phyloP scores from a whole-genome alignment of 164 flowering plant species.

The Magnolia changhungtana region DNA sequence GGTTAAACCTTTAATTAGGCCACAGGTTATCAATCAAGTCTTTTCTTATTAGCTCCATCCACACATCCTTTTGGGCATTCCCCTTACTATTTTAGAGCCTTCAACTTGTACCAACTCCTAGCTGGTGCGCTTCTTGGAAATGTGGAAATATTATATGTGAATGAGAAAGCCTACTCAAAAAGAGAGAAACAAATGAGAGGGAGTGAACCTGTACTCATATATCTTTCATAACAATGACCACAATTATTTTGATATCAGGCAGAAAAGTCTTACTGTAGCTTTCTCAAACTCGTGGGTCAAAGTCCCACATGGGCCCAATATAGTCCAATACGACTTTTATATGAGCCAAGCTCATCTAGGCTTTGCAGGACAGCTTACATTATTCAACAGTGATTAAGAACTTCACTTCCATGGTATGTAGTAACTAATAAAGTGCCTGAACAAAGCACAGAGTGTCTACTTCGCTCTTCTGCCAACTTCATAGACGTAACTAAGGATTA shows the following conservation, averaged over 20 bases:
- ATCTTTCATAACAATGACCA: neutral
- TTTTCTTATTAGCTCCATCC: no score
- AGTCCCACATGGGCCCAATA: neutral
- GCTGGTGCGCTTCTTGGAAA: no score
- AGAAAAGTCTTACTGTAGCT: neutral
- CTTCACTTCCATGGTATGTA: neutral
- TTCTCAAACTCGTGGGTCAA: neutral
- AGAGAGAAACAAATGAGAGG: no score
- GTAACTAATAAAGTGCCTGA: neutral
- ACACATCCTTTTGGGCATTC: no score
- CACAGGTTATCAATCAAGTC: no score
- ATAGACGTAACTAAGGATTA: constrained; percentile 52
- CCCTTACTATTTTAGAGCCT: no score
- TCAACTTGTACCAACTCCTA: no score
- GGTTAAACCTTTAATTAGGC: no score
- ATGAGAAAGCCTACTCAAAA: no score
- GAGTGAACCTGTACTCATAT: no score
- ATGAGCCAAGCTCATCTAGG: neutral
- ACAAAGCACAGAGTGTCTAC: neutral
- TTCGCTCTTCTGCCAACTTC: constrained; percentile 25
- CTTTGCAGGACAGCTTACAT: neutral
- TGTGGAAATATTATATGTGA: no score
- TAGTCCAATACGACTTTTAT: neutral
- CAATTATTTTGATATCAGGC: neutral
- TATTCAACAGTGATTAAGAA: neutral